A percentile compares a stretch with the other conserved stretches of the same genome.
Conservation (phyloP, 2,329 filamentous ascomycete species). For the Pestalotiopsis sp. region DNA sequence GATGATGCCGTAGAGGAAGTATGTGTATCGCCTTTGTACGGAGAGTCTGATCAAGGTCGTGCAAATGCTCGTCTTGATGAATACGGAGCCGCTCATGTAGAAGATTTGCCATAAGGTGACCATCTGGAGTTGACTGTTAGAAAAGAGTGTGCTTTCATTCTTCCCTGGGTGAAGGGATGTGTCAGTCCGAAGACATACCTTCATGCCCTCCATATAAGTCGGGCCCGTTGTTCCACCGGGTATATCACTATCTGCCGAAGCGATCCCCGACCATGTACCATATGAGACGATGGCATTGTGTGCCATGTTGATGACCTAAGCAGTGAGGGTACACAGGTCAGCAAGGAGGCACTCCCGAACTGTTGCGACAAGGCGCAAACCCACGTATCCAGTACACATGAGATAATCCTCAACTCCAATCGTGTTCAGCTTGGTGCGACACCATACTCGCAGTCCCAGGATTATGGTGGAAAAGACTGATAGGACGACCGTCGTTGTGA, state of each 20-base stretch:
- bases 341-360: not conserved
- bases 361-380: not conserved
- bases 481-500: not conserved
- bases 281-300: conserved; percentile 21
- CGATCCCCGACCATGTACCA: conserved; percentile 25
- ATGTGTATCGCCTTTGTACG: conserved; percentile 13
- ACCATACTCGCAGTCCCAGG: conserved; percentile 5
- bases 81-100: conserved; percentile 17
- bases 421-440: conserved; percentile 1
- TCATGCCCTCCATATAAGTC: not conserved
- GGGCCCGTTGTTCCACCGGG: not conserved
- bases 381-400: conserved; percentile 19
- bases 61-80: conserved; percentile 22
- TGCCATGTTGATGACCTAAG: conserved; percentile 20
- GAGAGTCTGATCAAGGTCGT: conserved; percentile 19
- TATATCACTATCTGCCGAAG: conserved; percentile 11
- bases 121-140: not conserved
- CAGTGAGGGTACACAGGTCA: not conserved
- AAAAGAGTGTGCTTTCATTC: too few species aligned
- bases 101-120: conserved; percentile 21
- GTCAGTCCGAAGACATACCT: not conserved
- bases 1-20: conserved; percentile 17
- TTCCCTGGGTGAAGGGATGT: too few species aligned
- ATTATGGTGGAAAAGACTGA: conserved; percentile 7
- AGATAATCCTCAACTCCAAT: conserved; percentile 16